Conservation (phyloP, 441 rosid species). For the Gossypium lobatum region DNA sequence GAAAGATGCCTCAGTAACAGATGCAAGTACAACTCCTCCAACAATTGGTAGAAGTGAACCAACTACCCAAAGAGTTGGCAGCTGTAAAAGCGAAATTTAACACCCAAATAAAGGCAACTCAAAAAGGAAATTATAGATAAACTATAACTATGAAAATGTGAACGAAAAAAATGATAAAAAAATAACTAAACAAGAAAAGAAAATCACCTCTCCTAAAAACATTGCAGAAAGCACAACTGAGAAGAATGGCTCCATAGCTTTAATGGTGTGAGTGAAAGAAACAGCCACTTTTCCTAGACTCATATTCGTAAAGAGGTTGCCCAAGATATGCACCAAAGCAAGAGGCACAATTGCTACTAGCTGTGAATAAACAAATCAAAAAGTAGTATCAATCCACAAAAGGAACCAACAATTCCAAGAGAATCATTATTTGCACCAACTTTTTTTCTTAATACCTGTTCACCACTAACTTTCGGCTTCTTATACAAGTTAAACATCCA, state of each 20-base stretch:
- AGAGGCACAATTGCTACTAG: conserved; percentile 80
- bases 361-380: conserved; percentile 30
- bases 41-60: conserved; percentile 82
- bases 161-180: background rate
- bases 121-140: no score
- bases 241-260: conserved; percentile 98
- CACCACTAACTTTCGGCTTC: conserved; percentile 66
- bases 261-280: conserved; percentile 96
- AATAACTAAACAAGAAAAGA: background rate
- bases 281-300: conserved; percentile 97
- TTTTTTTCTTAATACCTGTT: conserved; percentile 50
- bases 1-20: conserved; percentile 84
- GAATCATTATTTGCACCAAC: background rate
- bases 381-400: conserved; percentile 3
- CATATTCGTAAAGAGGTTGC: conserved; percentile 94
- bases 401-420: background rate
- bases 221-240: conserved; percentile 87
- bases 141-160: background rate
- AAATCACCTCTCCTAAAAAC: conserved; percentile 80
- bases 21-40: conserved; percentile 97
- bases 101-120: background rate
- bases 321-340: conserved; percentile 79
- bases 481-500: conserved; percentile 80
- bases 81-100: conserved; percentile 33
- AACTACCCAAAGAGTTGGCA: conserved; percentile 81